Base-by-base conservation (phyloP, 306 rosid species). In the Myrica gale region DNA sequence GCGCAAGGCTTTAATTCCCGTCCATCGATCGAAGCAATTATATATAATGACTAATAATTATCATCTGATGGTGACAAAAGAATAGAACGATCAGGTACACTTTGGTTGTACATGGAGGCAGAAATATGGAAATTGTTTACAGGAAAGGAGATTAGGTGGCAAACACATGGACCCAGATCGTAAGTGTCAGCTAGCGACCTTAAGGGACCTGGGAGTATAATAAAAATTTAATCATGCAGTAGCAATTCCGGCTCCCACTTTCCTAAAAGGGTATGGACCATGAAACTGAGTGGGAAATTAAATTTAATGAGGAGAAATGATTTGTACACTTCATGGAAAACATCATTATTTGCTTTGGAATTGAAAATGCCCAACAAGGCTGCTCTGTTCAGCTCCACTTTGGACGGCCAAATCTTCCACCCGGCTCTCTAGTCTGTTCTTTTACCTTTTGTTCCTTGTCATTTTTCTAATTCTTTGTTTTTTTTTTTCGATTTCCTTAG, bases 251-350 rank as follows among this genome's bases (percentile, higher is more conserved):
- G 48, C 55, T 87, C 72, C 96, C 92, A 88, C 87, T 83, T 93
- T 87, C 91, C 97, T 23, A 77, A 89, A 87, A 84, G 77, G 87
- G 96, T 60, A 91, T 87, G 91, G 83, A 90, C 84, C 76, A 85
- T 45, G 87, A 75, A 54, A 21, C 63, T 58, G 52, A 47, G 74
- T 67, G 75, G 54, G 69, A 46, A 60, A 37, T 6, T 52, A 61
- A 81, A 68, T 42, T 51, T 39, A 73, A 73, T 75, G 48, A 85
- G 81, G 10, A 81, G 73, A 44, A 74, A 66, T 76, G 48, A 0
- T 15, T 75, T 58, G 72, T 50, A 71, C 71, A 75, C 52, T 82
- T 87, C 82, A 79, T 88, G 86, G 90, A 85, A 85, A 83, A 60
- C 96, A 90, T 90, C 91, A 92, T 94, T 74, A 85, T 85, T 76